phyloP scores from a whole-genome alignment of 192 early-diverging fungal genomes.

The Borealophlyctis nickersoniae region DNA sequence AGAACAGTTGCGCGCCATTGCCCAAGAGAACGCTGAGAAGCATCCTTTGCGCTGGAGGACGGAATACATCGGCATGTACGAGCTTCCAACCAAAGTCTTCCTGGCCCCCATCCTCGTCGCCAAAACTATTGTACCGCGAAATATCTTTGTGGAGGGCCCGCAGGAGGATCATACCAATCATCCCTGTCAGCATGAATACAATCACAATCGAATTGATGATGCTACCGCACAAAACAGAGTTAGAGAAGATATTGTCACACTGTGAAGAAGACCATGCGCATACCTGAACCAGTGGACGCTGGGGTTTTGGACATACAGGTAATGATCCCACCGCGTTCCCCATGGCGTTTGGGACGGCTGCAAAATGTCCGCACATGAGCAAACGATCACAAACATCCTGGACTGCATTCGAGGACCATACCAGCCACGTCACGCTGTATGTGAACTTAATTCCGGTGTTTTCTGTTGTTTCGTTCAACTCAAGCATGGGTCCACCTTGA shows the following conservation, averaged over 20 bases:
- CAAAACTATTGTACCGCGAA: conserved; percentile 52
- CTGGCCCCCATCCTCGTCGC: conserved; percentile 51
- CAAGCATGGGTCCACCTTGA: conserved; percentile 1
- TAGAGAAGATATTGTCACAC: not conserved
- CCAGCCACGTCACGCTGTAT: conserved; percentile 51
- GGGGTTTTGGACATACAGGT: conserved; percentile 49
- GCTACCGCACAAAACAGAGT: conserved; percentile 21
- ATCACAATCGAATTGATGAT: conserved; percentile 60
- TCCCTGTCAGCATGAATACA: conserved; percentile 52
- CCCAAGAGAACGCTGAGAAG: conserved; percentile 53
- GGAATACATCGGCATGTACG: conserved; percentile 62
- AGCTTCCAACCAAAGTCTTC: conserved; percentile 69
- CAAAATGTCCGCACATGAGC: not conserved
- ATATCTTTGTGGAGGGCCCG: conserved; percentile 60
- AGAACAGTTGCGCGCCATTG: conserved; percentile 54
- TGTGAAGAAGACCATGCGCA: not conserved
- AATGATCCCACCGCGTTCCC: conserved; percentile 62
- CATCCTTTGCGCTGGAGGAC: conserved; percentile 52
- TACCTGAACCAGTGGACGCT: conserved; percentile 61
- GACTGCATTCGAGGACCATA: conserved; percentile 1
- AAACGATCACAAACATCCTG: conserved; percentile 7
- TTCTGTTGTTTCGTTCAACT: not conserved
- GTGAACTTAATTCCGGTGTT: conserved; percentile 42
- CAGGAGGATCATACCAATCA: conserved; percentile 59
- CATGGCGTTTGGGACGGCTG: conserved; percentile 38